phyloP scores from a whole-genome alignment of 2,329 filamentous ascomycete genomes.

The Trichophyton verrucosum region DNA sequence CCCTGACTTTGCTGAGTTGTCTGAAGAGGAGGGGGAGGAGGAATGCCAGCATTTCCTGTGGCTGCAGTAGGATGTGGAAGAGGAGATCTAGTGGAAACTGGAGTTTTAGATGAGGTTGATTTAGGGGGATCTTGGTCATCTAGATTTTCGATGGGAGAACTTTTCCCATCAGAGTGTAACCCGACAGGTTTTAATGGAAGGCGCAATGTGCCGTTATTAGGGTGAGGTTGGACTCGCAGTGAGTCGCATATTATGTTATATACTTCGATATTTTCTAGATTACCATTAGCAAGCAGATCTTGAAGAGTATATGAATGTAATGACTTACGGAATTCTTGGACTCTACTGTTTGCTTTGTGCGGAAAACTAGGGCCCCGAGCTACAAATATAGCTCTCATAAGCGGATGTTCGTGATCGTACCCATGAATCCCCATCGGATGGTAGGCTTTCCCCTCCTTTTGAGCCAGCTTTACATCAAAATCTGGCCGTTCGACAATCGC shows the following conservation, averaged over 20 bases:
- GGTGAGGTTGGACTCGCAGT: conserved; percentile 55
- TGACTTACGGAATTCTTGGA: conserved; percentile 69
- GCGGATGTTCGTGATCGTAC: conserved; percentile 84
- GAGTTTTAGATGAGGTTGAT: neutral
- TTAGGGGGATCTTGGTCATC: conserved; percentile 15
- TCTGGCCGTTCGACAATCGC: conserved; percentile 72
- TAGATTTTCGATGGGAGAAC: conserved; percentile 22
- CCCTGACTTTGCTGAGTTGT: conserved; percentile 13
- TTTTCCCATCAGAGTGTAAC: conserved; percentile 32
- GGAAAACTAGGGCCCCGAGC: conserved; percentile 87
- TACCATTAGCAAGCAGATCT: conserved; percentile 8
- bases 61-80: neutral
- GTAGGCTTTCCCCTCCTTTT: conserved; percentile 54
- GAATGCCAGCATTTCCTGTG: conserved; percentile 1
- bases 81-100: neutral
- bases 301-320: neutral
- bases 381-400: conserved; percentile 94
- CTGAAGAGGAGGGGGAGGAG: neutral
- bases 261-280: conserved; percentile 75
- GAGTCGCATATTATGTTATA: conserved; percentile 94
- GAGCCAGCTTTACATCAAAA: conserved; percentile 59
- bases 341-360: conserved; percentile 64
- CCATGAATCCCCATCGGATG: conserved; percentile 78
- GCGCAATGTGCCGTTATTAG: conserved; percentile 75
- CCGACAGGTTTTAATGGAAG: conserved; percentile 35